Evolutionary conservation across 1,284 basidiomycete genomes (phyloP), one percentile per base, ranked within the genome.

Genomic region (Microbotryomycetes sp.): DNA sequence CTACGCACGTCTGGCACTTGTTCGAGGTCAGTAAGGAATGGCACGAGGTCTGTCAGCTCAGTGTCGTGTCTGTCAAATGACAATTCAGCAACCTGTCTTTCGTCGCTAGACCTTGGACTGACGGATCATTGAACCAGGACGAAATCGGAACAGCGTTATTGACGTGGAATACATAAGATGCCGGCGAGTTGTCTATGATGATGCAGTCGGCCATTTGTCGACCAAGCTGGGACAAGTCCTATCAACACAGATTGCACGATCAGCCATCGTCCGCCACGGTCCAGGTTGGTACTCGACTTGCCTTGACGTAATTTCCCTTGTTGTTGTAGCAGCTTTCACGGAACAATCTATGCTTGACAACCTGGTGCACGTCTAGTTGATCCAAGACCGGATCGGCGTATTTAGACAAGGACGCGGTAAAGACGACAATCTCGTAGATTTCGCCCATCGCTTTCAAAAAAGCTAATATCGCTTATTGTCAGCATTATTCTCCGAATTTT

Each of bases 291-390:
- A 6, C 29, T 16, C 18, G 21, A 69, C 67, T 52, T 69, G 91
- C 91, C 83, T 98, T 99, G 77, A 99, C 96, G 75, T 97, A 98
- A 78, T 96, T 98, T 57, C 96, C 96, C 77, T 89, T 88, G 78
- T 98, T 96, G 75, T 97, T 97, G 77, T 97, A 97, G 78, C 94
- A 99, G 73, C 90, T 93, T 78, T 99, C 94, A 61, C 94, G 82
- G 85, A 99, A 99, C 56, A 99, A 78, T 59, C 96, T 83, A 76
- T 99, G 94, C n/a, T 88, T 81, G 27, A 98, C 93, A 7, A 93
- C 91, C 56, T 85, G 86, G 75, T 93, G 86, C 26, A 89, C 82
- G 73, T 99, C 94, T 53, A 99, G 82, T 76, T 94, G 96, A 79
- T 98, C 96, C 59, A 98, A 79, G 11, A 99, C 94, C 2, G 94